Percentiles rank a stretch among this genome's conserved stretches.
Conservation (phyloP, 805 yeast species). For the Candida bentonensis region DNA sequence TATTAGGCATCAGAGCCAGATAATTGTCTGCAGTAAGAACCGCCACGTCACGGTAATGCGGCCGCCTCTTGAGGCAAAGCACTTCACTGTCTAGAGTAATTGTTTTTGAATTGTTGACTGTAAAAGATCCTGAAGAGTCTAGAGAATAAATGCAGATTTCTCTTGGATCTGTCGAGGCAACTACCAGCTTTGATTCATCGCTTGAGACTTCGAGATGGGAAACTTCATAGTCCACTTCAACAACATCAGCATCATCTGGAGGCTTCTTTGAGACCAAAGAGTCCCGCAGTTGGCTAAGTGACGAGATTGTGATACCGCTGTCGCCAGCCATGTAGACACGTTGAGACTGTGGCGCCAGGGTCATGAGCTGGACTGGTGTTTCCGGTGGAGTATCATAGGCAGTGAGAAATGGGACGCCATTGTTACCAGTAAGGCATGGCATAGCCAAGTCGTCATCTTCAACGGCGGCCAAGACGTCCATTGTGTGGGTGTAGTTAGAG, state of each 20-base stretch:
- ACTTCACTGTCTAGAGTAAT: too few species aligned
- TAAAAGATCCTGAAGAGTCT: too few species aligned
- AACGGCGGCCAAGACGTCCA: constrained; percentile 1
- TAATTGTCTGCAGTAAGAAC: not conserved
- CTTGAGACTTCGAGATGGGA: constrained; percentile 1
- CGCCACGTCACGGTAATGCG: not conserved
- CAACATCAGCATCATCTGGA: not conserved
- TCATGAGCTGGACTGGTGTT: not conserved
- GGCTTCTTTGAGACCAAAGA: not conserved
- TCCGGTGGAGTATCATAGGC: constrained; percentile 1
- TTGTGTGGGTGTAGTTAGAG: too few species aligned
- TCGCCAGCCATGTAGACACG: not conserved
- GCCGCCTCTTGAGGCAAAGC: not conserved
- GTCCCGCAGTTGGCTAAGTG: not conserved
- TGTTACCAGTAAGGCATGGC: constrained; percentile 3
- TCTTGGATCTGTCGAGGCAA: not conserved
- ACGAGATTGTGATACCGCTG: not conserved
- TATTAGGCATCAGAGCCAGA: not conserved
- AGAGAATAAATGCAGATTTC: not conserved
- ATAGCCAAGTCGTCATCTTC: constrained; percentile 4
- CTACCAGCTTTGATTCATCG: not conserved
- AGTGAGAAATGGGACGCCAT: constrained; percentile 1
- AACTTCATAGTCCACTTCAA: not conserved
- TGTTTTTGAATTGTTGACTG: too few species aligned
- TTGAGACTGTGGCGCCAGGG: not conserved